A percentile compares a stretch with the other conserved stretches of the same genome.
phyloP scores from a whole-genome alignment of 2,329 filamentous ascomycete genomes.

The Monosporascus sp. region DNA sequence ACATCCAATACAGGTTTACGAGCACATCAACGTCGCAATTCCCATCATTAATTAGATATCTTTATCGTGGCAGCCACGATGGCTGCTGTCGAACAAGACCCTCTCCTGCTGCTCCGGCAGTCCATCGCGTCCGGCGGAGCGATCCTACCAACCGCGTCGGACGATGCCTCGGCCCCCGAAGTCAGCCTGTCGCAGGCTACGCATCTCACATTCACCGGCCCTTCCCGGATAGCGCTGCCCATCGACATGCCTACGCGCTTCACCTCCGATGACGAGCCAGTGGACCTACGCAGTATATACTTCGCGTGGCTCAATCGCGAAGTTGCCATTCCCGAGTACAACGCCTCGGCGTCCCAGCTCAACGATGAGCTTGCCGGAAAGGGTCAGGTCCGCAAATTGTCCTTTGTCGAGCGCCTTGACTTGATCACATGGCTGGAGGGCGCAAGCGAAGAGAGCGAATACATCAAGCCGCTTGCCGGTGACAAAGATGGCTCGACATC shows the following conservation, averaged over 20 bases:
- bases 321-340: constrained; percentile 84
- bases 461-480: constrained; percentile 77
- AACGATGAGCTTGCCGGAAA: constrained; percentile 69
- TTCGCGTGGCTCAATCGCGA: constrained; percentile 96
- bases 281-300: constrained; percentile 91
- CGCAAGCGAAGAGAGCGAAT: constrained; percentile 84
- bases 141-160: constrained; percentile 68
- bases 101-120: constrained; percentile 77
- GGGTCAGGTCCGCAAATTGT: constrained; percentile 76
- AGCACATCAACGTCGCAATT: not conserved
- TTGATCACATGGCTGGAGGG: constrained; percentile 91
- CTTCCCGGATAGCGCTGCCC: constrained; percentile 56
- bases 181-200: constrained; percentile 69
- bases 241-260: constrained; percentile 79
- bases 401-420: constrained; percentile 87
- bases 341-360: constrained; percentile 72
- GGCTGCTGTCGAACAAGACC: constrained; percentile 62
- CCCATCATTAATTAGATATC: not conserved
- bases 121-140: constrained; percentile 67
- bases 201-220: constrained; percentile 67
- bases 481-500: constrained; percentile 49
- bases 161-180: constrained; percentile 57
- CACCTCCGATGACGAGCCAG: constrained; percentile 65
- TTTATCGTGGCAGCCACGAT: constrained; percentile 33
- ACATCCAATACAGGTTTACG: not conserved